Percentiles rank a stretch among this genome's conserved stretches.
These are phyloP conservation scores for Colletotrichum neosansevieriae DNA, from an alignment of 2,329 filamentous ascomycete genomes.

Conservation along the genomic window DNA sequence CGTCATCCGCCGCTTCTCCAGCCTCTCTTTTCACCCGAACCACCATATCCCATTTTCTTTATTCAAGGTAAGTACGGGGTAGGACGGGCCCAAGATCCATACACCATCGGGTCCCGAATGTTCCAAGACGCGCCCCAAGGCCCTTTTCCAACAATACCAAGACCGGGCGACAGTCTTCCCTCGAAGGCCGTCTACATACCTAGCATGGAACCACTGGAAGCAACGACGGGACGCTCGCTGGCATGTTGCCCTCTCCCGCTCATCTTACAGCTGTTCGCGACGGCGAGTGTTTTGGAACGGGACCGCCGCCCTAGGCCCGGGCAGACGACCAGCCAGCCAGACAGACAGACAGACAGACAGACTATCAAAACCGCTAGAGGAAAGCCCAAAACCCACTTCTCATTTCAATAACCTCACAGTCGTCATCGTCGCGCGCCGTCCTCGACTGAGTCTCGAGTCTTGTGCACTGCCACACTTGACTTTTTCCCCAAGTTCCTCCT, in stretches of 20 bases:
- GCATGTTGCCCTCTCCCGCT: slow-evolving; percentile 18
- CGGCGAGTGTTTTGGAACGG: slow-evolving; percentile 25
- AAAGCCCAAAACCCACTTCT: slow-evolving; percentile 7
- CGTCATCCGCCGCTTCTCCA: slow-evolving; percentile 1
- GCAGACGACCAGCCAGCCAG: background rate
- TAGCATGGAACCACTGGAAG: slow-evolving; percentile 3
- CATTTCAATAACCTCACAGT: slow-evolving; percentile 21
- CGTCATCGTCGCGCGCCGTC: slow-evolving; percentile 1
- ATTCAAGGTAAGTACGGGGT: slow-evolving; percentile 12
- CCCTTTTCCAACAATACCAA: slow-evolving; percentile 18
- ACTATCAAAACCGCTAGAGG: slow-evolving; percentile 19
- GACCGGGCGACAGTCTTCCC: background rate
- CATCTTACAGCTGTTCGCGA: slow-evolving; percentile 23
- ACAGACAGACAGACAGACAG: slow-evolving; percentile 14
- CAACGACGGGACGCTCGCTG: background rate
- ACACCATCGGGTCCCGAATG: slow-evolving; percentile 14
- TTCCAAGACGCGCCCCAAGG: slow-evolving; percentile 28
- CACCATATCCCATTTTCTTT: slow-evolving; percentile 5
- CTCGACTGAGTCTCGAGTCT: slow-evolving; percentile 10
- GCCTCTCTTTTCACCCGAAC: slow-evolving; percentile 10
- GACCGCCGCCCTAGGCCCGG: slow-evolving; percentile 8
- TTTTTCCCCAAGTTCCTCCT: background rate
- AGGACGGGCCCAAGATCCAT: slow-evolving; percentile 5
- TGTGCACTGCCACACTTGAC: slow-evolving; percentile 32
- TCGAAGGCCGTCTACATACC: background rate